These are phyloP conservation scores for Monosporozyma unispora DNA, from an alignment of 805 yeast species.

Conservation along the genomic window DNA sequence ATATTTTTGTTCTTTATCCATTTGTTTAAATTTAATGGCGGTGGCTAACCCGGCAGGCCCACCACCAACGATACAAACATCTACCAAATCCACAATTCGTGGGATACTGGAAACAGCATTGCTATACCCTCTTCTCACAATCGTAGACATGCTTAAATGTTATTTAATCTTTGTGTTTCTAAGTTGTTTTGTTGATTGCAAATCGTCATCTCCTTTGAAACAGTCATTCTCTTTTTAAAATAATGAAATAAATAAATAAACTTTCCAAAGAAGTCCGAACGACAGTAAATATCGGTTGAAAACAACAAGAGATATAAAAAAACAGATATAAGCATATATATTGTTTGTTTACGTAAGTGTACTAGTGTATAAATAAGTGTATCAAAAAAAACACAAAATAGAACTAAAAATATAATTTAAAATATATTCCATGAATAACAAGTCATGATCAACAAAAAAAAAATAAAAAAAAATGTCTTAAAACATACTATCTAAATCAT, in stretches of 20 bases:
- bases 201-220: background rate
- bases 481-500: conserved; percentile 53
- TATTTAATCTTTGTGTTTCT: background rate
- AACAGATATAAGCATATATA: background rate
- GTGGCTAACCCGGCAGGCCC: conserved; percentile 97
- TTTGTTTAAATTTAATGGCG: conserved; percentile 80
- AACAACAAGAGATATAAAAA: background rate
- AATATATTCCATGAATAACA: background rate
- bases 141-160: background rate
- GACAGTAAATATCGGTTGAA: background rate
- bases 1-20: conserved; percentile 65
- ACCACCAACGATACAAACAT: conserved; percentile 93
- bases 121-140: background rate
- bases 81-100: conserved; percentile 78
- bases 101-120: conserved; percentile 1
- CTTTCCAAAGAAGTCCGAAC: background rate
- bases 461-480: conserved; percentile 5
- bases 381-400: background rate
- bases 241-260: background rate
- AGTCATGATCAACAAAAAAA: background rate
- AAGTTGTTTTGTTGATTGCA: background rate
- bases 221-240: background rate
- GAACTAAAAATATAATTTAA: background rate
- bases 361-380: background rate
- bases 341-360: background rate